Evolutionary conservation across 495 filamentous ascomycete species (phyloP).

Genomic region (Aspergillus bertholletiae): DNA sequence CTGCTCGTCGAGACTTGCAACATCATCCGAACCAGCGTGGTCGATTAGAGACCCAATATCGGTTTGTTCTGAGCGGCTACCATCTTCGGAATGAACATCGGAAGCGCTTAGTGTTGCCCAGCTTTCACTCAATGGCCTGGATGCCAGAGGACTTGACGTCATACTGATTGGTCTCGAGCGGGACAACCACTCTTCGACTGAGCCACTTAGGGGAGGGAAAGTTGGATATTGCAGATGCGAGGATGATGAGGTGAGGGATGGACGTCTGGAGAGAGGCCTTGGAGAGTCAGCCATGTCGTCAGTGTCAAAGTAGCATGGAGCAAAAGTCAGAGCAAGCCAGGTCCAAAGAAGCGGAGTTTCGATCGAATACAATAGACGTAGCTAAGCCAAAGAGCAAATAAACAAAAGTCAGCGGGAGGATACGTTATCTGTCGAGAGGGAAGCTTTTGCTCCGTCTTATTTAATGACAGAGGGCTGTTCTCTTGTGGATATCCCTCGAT

Average conservation of each 20-base stretch:
- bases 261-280: constrained; percentile 32
- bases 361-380: constrained; percentile 15
- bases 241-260: constrained; percentile 21
- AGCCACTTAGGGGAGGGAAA: constrained; percentile 40
- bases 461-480: background rate
- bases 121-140: constrained; percentile 41
- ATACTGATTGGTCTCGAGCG: constrained; percentile 42
- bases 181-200: constrained; percentile 48
- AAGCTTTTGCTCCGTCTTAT: background rate
- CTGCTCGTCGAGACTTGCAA: constrained; percentile 43
- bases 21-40: constrained; percentile 42
- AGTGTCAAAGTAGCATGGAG: constrained; percentile 20
- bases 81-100: constrained; percentile 44
- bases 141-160: constrained; percentile 27
- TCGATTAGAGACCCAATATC: constrained; percentile 45
- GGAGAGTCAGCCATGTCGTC: constrained; percentile 40
- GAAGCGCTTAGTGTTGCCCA: constrained; percentile 47
- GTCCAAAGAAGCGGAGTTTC: constrained; percentile 14
- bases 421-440: constrained; percentile 12
- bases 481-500: constrained; percentile 4
- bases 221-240: constrained; percentile 45
- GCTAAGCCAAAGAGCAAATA: constrained; percentile 11
- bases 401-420: constrained; percentile 12
- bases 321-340: constrained; percentile 13
- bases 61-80: constrained; percentile 41